Evolutionary conservation across 805 yeast species (phyloP).

Genomic region (Metschnikowia drakensbergensis): DNA sequence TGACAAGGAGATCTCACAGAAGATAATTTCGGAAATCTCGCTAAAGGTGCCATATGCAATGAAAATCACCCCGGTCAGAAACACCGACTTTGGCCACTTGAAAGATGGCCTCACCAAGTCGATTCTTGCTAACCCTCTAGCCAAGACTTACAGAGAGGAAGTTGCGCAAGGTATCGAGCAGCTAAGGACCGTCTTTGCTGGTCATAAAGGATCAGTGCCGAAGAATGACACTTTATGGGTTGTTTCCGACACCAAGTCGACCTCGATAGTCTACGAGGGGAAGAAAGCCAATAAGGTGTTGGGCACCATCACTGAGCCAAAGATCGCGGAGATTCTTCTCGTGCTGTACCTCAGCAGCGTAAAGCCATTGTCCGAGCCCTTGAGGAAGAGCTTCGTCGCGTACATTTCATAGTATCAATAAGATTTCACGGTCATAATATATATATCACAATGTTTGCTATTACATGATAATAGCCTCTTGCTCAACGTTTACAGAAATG

Average conservation of each 20-base stretch:
- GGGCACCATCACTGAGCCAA: conserved; percentile 61
- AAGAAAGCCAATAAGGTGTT: conserved; percentile 25
- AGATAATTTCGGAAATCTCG: conserved; percentile 53
- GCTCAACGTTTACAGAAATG: conserved; percentile 92
- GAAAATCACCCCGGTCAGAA: conserved; percentile 80
- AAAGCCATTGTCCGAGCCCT: conserved; percentile 58
- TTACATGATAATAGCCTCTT: conserved; percentile 97
- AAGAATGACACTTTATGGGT: conserved; percentile 67
- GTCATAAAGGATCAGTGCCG: conserved; percentile 66
- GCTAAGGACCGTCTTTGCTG: conserved; percentile 54
- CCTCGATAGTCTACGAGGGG: conserved; percentile 13
- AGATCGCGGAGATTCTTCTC: conserved; percentile 63
- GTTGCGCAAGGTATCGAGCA: conserved; percentile 61
- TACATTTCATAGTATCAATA: conserved; percentile 1
- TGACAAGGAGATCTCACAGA: conserved; percentile 50
- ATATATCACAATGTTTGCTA: conserved; percentile 1
- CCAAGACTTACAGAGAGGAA: conserved; percentile 42
- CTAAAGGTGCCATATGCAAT: conserved; percentile 61
- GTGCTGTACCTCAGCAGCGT: conserved; percentile 71
- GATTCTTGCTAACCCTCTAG: conserved; percentile 60
- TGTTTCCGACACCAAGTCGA: conserved; percentile 21
- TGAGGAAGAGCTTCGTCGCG: conserved; percentile 40
- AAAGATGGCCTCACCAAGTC: conserved; percentile 87
- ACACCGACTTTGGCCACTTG: conserved; percentile 86
- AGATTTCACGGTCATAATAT: background rate